phyloP scores from a whole-genome alignment of 2,329 filamentous ascomycete genomes.

The Aspergillus brasiliensis region DNA sequence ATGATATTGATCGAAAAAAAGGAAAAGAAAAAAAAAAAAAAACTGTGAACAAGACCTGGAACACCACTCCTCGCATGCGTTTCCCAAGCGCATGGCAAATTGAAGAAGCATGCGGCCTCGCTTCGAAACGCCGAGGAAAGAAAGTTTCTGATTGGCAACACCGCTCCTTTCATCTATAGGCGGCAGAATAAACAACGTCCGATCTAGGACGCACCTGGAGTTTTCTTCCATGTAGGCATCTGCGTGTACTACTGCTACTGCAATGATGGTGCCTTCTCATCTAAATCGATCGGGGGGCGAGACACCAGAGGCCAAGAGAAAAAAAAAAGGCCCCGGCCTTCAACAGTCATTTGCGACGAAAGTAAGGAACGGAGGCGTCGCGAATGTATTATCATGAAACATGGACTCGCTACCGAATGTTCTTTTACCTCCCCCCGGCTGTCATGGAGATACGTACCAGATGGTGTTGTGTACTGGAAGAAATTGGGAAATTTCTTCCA shows the following conservation, averaged over 20 bases:
- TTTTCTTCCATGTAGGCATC: not conserved
- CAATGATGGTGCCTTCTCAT: not conserved
- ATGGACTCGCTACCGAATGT: not conserved
- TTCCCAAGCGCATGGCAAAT: not conserved
- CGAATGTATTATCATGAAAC: slow-evolving; percentile 1
- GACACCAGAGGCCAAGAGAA: not conserved
- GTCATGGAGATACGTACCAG: not conserved
- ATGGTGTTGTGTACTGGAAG: not conserved
- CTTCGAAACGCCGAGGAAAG: not conserved
- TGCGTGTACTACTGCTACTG: not conserved
- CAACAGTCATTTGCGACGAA: not conserved
- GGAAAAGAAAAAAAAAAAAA: not conserved
- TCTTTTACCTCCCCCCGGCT: not conserved
- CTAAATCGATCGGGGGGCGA: not conserved
- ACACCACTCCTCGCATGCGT: not conserved
- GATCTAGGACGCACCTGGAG: not conserved
- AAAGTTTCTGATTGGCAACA: slow-evolving; percentile 4
- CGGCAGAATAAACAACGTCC: not conserved
- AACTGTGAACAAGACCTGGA: not conserved
- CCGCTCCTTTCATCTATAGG: not conserved
- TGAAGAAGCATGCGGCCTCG: slow-evolving; percentile 4
- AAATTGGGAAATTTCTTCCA: not conserved
- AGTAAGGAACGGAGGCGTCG: not conserved
- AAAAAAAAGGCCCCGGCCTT: not conserved
- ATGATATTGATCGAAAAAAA: not conserved